Conservation (phyloP, 257 asterid species). For the Solanum verrucosum region DNA sequence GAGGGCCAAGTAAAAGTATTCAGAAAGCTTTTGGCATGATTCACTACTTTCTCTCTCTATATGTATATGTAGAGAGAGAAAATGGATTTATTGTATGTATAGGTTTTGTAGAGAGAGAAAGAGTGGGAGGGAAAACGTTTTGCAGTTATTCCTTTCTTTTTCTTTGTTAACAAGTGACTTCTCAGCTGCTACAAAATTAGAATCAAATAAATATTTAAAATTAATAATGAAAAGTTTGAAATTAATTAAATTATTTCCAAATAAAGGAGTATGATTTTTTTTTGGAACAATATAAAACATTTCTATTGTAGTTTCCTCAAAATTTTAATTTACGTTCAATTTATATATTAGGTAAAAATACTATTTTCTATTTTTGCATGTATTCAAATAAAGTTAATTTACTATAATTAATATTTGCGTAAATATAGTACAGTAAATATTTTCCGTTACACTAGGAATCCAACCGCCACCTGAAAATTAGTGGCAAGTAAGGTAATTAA, state of each 20-base stretch:
- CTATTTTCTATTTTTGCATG: background rate
- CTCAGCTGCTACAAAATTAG: slow-evolving; percentile 30
- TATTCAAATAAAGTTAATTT: background rate
- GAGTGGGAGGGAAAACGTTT: slow-evolving; percentile 8
- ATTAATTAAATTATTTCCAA: background rate
- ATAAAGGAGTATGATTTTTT: background rate
- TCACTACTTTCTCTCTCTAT: slow-evolving; percentile 3
- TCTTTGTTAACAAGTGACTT: background rate
- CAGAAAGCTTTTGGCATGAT: slow-evolving; percentile 16
- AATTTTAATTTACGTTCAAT: background rate
- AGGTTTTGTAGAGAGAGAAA: background rate
- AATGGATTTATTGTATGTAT: background rate
- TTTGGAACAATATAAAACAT: background rate
- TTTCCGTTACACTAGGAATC: slow-evolving; percentile 11
- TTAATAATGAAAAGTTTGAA: too few species aligned
- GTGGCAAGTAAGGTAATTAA: slow-evolving; percentile 13
- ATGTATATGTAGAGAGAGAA: background rate
- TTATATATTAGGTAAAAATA: background rate
- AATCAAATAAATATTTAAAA: background rate
- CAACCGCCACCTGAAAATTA: slow-evolving; percentile 2
- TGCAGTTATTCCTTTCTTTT: slow-evolving; percentile 19
- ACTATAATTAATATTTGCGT: background rate
- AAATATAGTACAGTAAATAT: too few species aligned
- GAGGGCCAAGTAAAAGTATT: slow-evolving; percentile 19
- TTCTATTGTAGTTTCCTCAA: background rate